Evolutionary conservation across 768 basidiomycete genomes (phyloP).

Genomic region (Mycena rosella): DNA sequence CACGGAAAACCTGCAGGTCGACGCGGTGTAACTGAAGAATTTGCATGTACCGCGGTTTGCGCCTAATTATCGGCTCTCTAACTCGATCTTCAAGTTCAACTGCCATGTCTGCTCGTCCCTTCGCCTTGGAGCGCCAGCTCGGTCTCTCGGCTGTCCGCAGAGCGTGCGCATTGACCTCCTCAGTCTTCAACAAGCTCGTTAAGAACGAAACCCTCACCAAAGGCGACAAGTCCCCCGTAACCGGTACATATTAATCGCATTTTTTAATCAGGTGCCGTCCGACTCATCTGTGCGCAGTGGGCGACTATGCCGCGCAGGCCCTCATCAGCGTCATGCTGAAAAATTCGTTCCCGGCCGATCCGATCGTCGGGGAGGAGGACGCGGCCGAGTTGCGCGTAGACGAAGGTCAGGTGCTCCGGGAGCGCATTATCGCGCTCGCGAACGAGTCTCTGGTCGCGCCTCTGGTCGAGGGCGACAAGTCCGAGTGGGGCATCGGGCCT

Average conservation of each 20-base stretch:
- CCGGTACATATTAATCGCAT: constrained; percentile 59
- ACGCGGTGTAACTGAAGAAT: neutral
- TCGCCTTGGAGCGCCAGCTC: constrained; percentile 79
- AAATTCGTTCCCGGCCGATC: constrained; percentile 84
- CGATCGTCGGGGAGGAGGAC: constrained; percentile 96
- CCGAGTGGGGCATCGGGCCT: constrained; percentile 81
- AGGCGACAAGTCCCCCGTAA: constrained; percentile 93
- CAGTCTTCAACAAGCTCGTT: constrained; percentile 89
- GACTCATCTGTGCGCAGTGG: constrained; percentile 65
- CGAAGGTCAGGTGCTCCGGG: constrained; percentile 57
- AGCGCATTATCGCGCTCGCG: constrained; percentile 84
- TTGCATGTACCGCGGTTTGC: constrained; percentile 24
- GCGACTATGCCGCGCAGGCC: constrained; percentile 94
- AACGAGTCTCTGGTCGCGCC: constrained; percentile 79
- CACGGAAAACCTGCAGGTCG: neutral
- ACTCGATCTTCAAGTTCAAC: constrained; percentile 40
- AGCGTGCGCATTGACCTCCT: constrained; percentile 85
- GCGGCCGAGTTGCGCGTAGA: constrained; percentile 78
- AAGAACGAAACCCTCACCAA: constrained; percentile 90
- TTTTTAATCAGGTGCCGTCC: neutral
- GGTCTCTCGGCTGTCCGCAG: constrained; percentile 90
- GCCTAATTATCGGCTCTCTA: constrained; percentile 5
- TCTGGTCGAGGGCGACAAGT: constrained; percentile 67
- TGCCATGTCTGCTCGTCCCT: constrained; percentile 64
- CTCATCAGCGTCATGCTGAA: constrained; percentile 87